Conservation (phyloP, 495 filamentous ascomycete species). For the Aspergillus affinis region DNA sequence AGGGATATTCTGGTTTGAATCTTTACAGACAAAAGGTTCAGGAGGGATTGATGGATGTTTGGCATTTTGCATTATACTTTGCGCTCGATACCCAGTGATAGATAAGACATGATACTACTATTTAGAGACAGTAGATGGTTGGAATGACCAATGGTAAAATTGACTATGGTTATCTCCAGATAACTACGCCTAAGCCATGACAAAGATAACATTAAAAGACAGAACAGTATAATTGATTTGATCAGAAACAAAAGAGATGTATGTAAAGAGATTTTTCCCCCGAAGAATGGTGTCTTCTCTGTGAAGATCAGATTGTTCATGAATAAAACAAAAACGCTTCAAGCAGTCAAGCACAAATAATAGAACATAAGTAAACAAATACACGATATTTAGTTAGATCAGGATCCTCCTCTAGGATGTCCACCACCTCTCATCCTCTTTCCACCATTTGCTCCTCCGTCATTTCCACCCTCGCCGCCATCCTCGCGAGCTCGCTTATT, state of each 20-base stretch:
- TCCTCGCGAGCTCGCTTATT: conserved; percentile 67
- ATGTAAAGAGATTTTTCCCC: neutral
- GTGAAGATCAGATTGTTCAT: neutral
- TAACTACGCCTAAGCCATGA: neutral
- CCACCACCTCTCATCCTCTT: conserved; percentile 56
- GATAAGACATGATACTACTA: neutral
- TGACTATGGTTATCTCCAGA: neutral
- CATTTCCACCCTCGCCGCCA: conserved; percentile 44
- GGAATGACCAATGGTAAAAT: neutral
- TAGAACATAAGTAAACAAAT: conserved; percentile 18
- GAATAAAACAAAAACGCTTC: conserved; percentile 12
- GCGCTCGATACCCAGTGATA: neutral
- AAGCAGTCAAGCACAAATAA: conserved; percentile 15
- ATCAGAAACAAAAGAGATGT: conserved; percentile 18
- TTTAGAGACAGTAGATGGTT: neutral
- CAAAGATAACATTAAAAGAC: neutral
- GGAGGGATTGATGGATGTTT: neutral
- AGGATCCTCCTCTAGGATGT: conserved; percentile 35
- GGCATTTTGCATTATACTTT: neutral
- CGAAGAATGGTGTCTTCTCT: neutral
- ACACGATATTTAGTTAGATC: conserved; percentile 9
- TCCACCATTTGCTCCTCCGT: conserved; percentile 42
- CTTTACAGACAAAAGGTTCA: too few species aligned
- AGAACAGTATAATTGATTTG: neutral
- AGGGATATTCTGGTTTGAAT: too few species aligned